Conservation (phyloP, 2,329 filamentous ascomycete genomes). For the Aspergillus awamori region DNA sequence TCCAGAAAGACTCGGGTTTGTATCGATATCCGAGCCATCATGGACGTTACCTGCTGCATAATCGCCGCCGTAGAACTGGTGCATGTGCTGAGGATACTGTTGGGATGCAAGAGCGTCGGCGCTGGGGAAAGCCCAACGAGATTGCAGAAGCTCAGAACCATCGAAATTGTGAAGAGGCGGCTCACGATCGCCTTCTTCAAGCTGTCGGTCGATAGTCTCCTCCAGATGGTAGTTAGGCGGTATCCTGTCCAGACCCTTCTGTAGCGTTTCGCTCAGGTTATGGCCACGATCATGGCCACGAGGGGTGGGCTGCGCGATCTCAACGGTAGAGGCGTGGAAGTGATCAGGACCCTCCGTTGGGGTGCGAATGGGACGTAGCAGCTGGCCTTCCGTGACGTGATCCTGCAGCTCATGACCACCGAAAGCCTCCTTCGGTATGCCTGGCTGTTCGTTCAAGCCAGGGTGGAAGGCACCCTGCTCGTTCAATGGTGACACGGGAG, state of each 20-base stretch:
- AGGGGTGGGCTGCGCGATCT: slow-evolving; percentile 64
- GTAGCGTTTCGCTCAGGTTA: slow-evolving; percentile 75
- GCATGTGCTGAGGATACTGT: slow-evolving; percentile 31
- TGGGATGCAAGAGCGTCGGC: slow-evolving; percentile 31
- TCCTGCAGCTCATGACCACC: slow-evolving; percentile 35
- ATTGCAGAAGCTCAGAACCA: slow-evolving; percentile 36
- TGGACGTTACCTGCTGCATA: slow-evolving; percentile 40
- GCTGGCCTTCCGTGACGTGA: slow-evolving; percentile 25
- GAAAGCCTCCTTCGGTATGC: slow-evolving; percentile 28
- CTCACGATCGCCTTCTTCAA: slow-evolving; percentile 72
- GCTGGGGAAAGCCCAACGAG: slow-evolving; percentile 43
- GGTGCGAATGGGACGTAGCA: slow-evolving; percentile 34
- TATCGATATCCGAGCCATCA: slow-evolving; percentile 69
- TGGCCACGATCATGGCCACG: slow-evolving; percentile 61
- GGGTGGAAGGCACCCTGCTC: slow-evolving; percentile 49
- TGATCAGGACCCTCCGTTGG: slow-evolving; percentile 42
- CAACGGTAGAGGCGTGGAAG: slow-evolving; percentile 47
- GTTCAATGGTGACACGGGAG: slow-evolving; percentile 66
- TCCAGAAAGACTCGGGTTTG: slow-evolving; percentile 72
- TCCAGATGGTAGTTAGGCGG: slow-evolving; percentile 79
- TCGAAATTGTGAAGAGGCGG: slow-evolving; percentile 28
- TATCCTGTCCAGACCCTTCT: slow-evolving; percentile 72
- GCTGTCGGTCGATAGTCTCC: slow-evolving; percentile 74
- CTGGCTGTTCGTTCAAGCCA: slow-evolving; percentile 27
- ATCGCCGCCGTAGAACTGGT: slow-evolving; percentile 39